These are phyloP conservation scores for Ambrosia hybrid DNA, from an alignment of 140 eudicot genomes.

Conservation along the genomic window DNA sequence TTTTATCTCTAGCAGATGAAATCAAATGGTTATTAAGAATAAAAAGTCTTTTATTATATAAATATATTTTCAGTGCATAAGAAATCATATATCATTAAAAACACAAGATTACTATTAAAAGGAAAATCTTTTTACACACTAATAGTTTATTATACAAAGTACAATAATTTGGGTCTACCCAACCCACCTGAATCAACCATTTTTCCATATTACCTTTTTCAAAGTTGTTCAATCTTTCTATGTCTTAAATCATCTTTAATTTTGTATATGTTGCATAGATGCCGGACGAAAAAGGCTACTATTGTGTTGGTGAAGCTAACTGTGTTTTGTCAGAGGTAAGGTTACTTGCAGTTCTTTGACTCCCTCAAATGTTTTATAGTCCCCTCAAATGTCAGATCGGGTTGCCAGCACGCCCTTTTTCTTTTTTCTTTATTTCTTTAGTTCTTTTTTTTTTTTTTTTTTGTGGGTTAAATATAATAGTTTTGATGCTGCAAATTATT, in stretches of 20 bases:
- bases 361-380: no score
- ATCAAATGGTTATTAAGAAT: no score
- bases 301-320: conserved; percentile 87
- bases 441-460: no score
- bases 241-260: neutral
- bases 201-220: conserved; percentile 6
- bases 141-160: neutral
- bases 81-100: no score
- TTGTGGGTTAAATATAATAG: no score
- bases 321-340: conserved; percentile 89
- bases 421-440: no score
- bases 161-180: neutral
- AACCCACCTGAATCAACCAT: neutral
- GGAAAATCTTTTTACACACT: neutral
- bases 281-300: conserved; percentile 75
- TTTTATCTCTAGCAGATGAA: neutral
- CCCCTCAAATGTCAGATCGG: no score
- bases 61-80: no score
- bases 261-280: conserved; percentile 46
- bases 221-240: conserved; percentile 7
- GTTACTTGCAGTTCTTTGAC: conserved; percentile 1
- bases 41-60: no score
- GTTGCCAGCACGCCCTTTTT: no score
- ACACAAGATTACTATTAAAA: neutral
- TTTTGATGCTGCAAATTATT: no score